Evolutionary conservation across 768 basidiomycete genomes (phyloP), one percentile per base, ranked within the genome.

Genomic region (Tulasnella sp.): DNA sequence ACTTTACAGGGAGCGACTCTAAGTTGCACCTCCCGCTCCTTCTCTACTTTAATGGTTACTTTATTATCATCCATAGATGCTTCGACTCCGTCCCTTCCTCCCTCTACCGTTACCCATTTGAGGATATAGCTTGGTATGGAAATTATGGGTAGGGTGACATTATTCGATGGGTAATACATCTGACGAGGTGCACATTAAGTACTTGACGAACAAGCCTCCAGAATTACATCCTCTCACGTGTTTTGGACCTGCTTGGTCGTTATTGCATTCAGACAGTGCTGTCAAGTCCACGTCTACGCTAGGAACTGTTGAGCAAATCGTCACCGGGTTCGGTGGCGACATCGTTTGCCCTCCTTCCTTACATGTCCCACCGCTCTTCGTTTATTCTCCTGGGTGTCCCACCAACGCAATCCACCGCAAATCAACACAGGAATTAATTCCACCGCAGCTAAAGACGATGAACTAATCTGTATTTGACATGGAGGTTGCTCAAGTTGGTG

Each of bases 91-190:
- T 70, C 78, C 20, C 61, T 40, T 61, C 55, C 78, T 29, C 55
- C 40, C 35, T 61, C 29, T 37, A 79, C 74, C 2, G 39, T 70
- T 37, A 61, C 61, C 44, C 78, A n/a, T 55, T 26, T 76, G 26
- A 20, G 48, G n/a, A 42, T 79, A 79, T 42, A 32, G 26, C 18
- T 29, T 40, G 46, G 51, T 79, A 80, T 15, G 79, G 79, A 39
- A 80, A 44, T 11, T 79, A 78, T 44, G 79, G 74, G 35, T 75
- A 75, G 26, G 72, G 4, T 11, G 40, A 23, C 42, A 55, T 32
- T 55, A 48, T 57, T 44, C 0, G 40, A 48, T 35, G 35, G 0
- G 29, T 29, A 9, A 5, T n/a, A n/a, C n/a, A 35, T 16, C 23
- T 70, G 32, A 26, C 40, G 35, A 35, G 70, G 32, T 7, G 70